Evolutionary conservation across 345 rosid genomes (phyloP).

Genomic region (Syzygium oleosum): DNA sequence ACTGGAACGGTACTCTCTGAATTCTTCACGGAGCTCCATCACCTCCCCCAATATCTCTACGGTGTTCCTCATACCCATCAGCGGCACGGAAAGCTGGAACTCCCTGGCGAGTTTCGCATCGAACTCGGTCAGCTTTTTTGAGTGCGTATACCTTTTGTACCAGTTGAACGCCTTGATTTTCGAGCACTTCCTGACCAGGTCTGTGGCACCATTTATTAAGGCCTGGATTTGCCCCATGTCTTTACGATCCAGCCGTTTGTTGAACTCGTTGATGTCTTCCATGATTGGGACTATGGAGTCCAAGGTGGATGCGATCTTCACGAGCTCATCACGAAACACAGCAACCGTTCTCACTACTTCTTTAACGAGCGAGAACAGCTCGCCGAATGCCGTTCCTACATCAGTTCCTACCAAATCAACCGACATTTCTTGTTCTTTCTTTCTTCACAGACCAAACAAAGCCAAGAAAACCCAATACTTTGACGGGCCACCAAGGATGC

Average conservation of each 20-base stretch:
- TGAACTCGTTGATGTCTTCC: neutral
- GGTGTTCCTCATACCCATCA: neutral
- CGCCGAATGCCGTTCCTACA: neutral
- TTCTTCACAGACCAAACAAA: neutral
- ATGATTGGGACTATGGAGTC: neutral
- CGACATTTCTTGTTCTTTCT: neutral
- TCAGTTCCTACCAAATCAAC: neutral
- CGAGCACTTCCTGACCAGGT: neutral
- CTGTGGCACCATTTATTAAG: neutral
- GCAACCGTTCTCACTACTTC: too few relatives aligned
- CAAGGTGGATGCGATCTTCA: too few relatives aligned
- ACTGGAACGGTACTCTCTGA: neutral
- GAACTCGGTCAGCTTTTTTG: neutral
- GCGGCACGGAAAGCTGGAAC: neutral
- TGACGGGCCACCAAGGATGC: neutral
- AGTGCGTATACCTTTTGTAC: neutral
- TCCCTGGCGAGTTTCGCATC: neutral
- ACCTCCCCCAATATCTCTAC: neutral
- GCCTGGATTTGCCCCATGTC: neutral
- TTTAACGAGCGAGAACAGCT: too few relatives aligned
- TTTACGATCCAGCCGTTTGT: neutral
- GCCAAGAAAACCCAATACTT: neutral
- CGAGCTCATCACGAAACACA: too few relatives aligned
- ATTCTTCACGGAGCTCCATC: neutral
- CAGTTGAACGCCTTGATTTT: neutral